Percentiles rank a stretch among this genome's conserved stretches.
These are phyloP conservation scores for Mycena epipterygia DNA, from an alignment of 768 basidiomycete species.

Conservation along the genomic window DNA sequence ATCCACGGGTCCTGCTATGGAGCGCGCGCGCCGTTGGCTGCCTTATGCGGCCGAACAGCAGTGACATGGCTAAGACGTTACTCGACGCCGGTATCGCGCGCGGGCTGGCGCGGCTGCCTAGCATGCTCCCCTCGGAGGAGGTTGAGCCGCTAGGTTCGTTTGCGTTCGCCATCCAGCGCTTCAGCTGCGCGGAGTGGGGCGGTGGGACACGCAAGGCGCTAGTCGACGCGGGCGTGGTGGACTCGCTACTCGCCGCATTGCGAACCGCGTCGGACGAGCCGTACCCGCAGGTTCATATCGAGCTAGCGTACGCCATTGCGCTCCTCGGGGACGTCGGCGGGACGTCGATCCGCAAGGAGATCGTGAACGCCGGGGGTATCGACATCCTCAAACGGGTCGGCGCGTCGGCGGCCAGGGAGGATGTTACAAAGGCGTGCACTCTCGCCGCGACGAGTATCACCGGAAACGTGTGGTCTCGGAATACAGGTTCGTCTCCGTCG, in stretches of 20 bases:
- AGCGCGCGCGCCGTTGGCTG: slow-evolving; percentile 42
- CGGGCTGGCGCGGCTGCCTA: slow-evolving; percentile 42
- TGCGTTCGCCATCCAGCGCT: slow-evolving; percentile 44
- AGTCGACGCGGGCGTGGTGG: slow-evolving; percentile 45
- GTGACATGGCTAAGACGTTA: slow-evolving; percentile 41
- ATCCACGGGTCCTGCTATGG: slow-evolving; percentile 40
- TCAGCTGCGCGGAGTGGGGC: slow-evolving; percentile 45
- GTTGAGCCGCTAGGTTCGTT: slow-evolving; percentile 43
- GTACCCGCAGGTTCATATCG: slow-evolving; percentile 41
- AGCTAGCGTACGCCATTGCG: slow-evolving; percentile 43
- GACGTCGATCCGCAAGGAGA: slow-evolving; percentile 42
- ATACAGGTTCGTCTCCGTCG: slow-evolving; percentile 33
- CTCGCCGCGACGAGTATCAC: slow-evolving; percentile 42
- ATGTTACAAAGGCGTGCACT: slow-evolving; percentile 44
- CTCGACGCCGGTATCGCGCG: slow-evolving; percentile 43
- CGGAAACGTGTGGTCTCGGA: slow-evolving; percentile 44
- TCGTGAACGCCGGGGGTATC: slow-evolving; percentile 46
- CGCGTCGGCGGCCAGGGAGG: slow-evolving; percentile 22
- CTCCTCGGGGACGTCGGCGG: slow-evolving; percentile 45
- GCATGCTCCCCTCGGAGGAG: slow-evolving; percentile 41
- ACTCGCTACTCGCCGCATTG: slow-evolving; percentile 43
- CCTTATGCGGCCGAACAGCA: slow-evolving; percentile 44
- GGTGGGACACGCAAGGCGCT: slow-evolving; percentile 40
- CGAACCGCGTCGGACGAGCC: slow-evolving; percentile 42
- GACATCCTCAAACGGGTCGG: slow-evolving; percentile 40